Evolutionary conservation across 2,329 filamentous ascomycete genomes (phyloP).

Genomic region (Cercospora citrullina): DNA sequence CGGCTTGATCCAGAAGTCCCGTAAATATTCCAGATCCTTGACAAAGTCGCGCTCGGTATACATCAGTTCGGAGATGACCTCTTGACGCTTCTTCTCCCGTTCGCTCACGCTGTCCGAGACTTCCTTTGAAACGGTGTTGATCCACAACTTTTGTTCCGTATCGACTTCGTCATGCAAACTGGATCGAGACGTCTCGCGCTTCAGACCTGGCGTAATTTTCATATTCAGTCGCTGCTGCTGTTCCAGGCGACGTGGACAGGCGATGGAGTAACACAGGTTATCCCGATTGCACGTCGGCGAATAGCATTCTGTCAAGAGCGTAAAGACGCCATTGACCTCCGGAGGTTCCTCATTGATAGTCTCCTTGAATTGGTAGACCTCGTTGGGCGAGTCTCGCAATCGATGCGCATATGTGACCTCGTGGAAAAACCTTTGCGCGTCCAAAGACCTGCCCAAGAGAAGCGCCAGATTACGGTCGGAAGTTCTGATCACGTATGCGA

Average conservation of each 20-base stretch:
- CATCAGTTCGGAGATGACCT: constrained; percentile 97
- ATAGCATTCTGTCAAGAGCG: constrained; percentile 93
- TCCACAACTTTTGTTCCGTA: constrained; percentile 98
- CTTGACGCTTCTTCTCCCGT: constrained; percentile 93
- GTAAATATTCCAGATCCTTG: constrained; percentile 94
- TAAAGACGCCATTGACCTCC: constrained; percentile 93
- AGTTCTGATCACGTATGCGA: constrained; percentile 95
- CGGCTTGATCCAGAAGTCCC: constrained; percentile 98
- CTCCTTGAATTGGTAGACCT: constrained; percentile 97
- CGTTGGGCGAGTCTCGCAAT: constrained; percentile 85
- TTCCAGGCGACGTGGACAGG: constrained; percentile 87
- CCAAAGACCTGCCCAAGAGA: constrained; percentile 83
- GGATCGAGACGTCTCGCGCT: constrained; percentile 65
- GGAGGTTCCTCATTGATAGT: constrained; percentile 83
- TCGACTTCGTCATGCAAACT: constrained; percentile 80
- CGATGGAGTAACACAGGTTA: constrained; percentile 95
- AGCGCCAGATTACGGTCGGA: constrained; percentile 93
- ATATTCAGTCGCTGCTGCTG: constrained; percentile 93
- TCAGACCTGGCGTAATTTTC: constrained; percentile 86
- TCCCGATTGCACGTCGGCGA: constrained; percentile 96
- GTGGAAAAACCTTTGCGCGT: constrained; percentile 98
- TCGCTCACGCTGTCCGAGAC: constrained; percentile 87
- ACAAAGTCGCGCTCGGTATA: constrained; percentile 99
- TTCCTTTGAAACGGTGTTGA: constrained; percentile 96
- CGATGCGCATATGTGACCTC: constrained; percentile 98